Base-by-base conservation (phyloP, 768 basidiomycete genomes). In the Leccinellum rugosiceps region DNA sequence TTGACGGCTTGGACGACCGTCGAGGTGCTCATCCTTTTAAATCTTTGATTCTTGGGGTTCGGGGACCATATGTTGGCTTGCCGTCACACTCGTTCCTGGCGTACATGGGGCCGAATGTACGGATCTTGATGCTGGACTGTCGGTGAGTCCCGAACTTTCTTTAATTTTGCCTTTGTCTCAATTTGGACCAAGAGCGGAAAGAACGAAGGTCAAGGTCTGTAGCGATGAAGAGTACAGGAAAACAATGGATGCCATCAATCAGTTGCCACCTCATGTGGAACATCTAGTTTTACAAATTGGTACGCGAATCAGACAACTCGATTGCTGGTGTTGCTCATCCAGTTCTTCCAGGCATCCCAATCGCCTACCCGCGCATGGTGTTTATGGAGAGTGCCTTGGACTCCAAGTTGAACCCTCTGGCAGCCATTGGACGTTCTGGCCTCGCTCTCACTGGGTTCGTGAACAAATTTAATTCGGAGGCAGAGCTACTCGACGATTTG, bases 321-420 rank as follows among this genome's bases (percentile, higher is more conserved):
- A 32, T 50, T 7, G 31, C 43, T 47, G 30, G n/a, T n/a, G 28
- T 15, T 35, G 30, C 52, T 57, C 14, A 60, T 46, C 31, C 11
- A 23, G 13, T 35, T 35, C 43, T 52, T 41, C 14, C 53, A 87
- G 86, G 86, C 2, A 83, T 91, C 53, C 90, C 89, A 0, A 87
- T 94, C 59, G 92, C 92, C 5, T 98, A 98, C 69, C 96, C 96
- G 30, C 87, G 95, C 51, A 86, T 94, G 85, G 90, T 91, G 2
- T 94, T 96, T 70, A 74, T 97, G 60, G 96, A 91, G 71, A 76
- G 74, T 23, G 82, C 88, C 8, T 74, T 98, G 26, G 88, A 89
- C 45, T 86, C 84, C 30, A 94, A 88, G 72, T 78, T 88, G 50
- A 98, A 98, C 69, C 94, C 95, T 2, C 73, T 98, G 45, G 82